Evolutionary conservation across 2,329 filamentous ascomycete genomes (phyloP), one percentile per base, ranked within the genome.

Genomic region (Neopestalotiopsis sp.): DNA sequence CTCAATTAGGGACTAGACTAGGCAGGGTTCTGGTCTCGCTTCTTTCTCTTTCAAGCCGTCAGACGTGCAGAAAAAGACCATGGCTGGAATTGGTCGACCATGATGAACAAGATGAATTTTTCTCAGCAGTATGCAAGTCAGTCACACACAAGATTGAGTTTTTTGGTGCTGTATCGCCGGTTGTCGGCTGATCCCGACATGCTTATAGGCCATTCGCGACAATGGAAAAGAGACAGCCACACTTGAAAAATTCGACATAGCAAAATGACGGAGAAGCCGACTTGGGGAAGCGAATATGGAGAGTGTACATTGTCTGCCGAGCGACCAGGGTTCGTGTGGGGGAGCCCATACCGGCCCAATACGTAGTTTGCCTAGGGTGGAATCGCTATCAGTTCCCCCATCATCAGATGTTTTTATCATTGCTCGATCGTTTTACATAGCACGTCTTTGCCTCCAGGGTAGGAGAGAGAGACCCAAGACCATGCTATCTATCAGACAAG

Each of bases 191-290:
- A 5, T 20, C 9, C 32, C 17, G 6, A 45, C 9, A 28, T n/a
- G 45, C 45, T n/a, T 6, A 24, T 34, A 28, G 56, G 34, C 65
- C 53, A 67, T 40, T 61, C 2, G 38, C 34, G 30, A 10, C 30
- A 10, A 53, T 20, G 34, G 7, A 61, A 30, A 34, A 42, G 20
- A 10, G 12, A 42, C 53, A 32, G 32, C 32, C 30, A 28, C 20
- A 28, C n/a, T 49, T 38, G 34, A 38, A 38, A 38, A 10, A 38
- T 10, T 38, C 10, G 24, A 38, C 34, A 38, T 7, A 38, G 34
- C 34, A 38, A 38, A 38, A 20, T 57, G 9, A 67, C 65, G 65
- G 65, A 67, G 32, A 67, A 61, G 65, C 65, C 65, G 56, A 59
- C 34, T 32, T 45, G 65, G 53, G 58, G 65, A 45, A 30, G 40